phyloP scores from a whole-genome alignment of 2,329 filamentous ascomycete genomes.

The Venturia asperata region DNA sequence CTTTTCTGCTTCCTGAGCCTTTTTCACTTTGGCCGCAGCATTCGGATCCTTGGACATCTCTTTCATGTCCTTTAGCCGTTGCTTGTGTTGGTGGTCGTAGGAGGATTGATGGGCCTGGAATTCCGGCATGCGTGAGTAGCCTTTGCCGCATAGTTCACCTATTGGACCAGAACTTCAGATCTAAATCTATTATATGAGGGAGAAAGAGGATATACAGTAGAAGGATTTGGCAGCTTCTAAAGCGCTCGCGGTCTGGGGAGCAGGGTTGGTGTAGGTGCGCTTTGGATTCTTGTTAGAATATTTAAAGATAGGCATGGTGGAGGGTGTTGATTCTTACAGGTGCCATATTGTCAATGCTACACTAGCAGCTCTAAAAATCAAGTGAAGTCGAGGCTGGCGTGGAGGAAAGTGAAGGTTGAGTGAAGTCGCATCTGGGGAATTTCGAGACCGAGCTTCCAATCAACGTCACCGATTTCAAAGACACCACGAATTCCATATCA shows the following conservation, averaged over 20 bases:
- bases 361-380: too few species aligned
- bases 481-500: slow-evolving; percentile 9
- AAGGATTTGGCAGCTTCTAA: slow-evolving; percentile 19
- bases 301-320: neutral
- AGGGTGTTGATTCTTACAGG: slow-evolving; percentile 12
- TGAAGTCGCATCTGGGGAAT: neutral
- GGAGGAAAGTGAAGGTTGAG: neutral
- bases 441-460: slow-evolving; percentile 5
- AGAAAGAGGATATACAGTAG: slow-evolving; percentile 12
- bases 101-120: slow-evolving; percentile 90
- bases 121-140: slow-evolving; percentile 90
- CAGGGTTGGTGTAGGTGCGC: slow-evolving; percentile 10
- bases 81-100: slow-evolving; percentile 86
- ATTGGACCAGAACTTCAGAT: slow-evolving; percentile 6
- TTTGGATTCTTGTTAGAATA: neutral
- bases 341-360: slow-evolving; percentile 2
- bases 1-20: slow-evolving; percentile 55
- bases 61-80: slow-evolving; percentile 78
- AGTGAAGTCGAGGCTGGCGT: neutral
- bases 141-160: slow-evolving; percentile 80
- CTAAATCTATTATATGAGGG: neutral
- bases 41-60: slow-evolving; percentile 68
- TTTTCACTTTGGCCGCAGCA: slow-evolving; percentile 57
- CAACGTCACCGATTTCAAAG: slow-evolving; percentile 9
- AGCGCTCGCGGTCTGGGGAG: slow-evolving; percentile 20